Evolutionary conservation across 1,284 basidiomycete genomes (phyloP).

Genomic region (Neotropicomus parvogracilis): DNA sequence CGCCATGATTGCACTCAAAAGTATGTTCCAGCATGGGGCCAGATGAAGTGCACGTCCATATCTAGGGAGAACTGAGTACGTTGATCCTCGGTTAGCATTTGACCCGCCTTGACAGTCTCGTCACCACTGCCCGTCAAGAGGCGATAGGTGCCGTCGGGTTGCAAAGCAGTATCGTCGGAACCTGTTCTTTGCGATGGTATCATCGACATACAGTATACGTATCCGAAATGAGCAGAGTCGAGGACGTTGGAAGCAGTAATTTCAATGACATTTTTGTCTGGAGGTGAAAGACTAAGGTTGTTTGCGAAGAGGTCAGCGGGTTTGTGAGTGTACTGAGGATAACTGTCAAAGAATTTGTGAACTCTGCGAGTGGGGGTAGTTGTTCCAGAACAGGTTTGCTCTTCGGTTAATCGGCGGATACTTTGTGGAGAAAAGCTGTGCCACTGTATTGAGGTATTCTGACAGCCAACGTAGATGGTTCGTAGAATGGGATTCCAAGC

Average conservation of each 20-base stretch:
- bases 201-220: constrained; percentile 84
- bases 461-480: constrained; percentile 84
- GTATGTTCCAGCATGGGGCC: constrained; percentile 53
- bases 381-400: constrained; percentile 38
- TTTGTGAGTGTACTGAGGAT: constrained; percentile 63
- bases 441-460: constrained; percentile 90
- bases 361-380: constrained; percentile 52
- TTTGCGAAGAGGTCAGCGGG: constrained; percentile 61
- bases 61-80: constrained; percentile 34
- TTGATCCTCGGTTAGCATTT: neutral
- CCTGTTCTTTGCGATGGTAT: constrained; percentile 43
- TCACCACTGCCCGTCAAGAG: constrained; percentile 87
- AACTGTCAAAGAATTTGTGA: constrained; percentile 83
- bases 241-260: constrained; percentile 70
- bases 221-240: constrained; percentile 90
- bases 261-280: constrained; percentile 38
- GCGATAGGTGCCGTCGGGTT: constrained; percentile 40
- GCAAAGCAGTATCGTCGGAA: constrained; percentile 32
- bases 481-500: constrained; percentile 71
- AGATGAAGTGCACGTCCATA: constrained; percentile 66
- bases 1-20: constrained; percentile 63
- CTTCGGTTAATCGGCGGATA: constrained; percentile 15
- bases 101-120: constrained; percentile 74
- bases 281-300: constrained; percentile 39
- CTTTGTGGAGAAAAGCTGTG: constrained; percentile 52